Conservation (phyloP, 2,329 filamentous ascomycete species). For the Lasiodiplodia citricola region DNA sequence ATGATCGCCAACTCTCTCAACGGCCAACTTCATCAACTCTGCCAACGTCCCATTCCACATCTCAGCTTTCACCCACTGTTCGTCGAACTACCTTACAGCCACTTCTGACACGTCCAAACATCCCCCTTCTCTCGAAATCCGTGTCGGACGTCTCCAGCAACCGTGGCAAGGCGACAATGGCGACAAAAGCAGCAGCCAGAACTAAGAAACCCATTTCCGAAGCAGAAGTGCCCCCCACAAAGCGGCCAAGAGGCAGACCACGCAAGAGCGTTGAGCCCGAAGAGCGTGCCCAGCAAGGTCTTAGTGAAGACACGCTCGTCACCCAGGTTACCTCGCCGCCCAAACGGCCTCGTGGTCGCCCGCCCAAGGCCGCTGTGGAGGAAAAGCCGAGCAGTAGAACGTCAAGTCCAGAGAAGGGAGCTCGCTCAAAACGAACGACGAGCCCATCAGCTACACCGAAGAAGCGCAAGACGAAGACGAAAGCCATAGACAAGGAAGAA, state of each 20-base stretch:
- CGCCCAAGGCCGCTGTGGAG: background rate
- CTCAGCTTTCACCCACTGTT: background rate
- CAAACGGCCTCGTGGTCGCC: constrained; percentile 1
- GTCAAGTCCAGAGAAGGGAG: background rate
- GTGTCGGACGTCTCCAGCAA: background rate
- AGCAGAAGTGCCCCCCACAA: background rate
- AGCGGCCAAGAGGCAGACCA: background rate
- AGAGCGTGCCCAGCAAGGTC: background rate
- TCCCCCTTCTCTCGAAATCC: background rate
- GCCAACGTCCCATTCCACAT: background rate
- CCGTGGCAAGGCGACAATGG: background rate
- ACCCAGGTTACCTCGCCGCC: background rate
- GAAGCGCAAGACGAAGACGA: background rate
- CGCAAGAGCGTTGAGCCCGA: background rate
- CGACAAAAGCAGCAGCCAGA: background rate
- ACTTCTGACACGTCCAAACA: background rate
- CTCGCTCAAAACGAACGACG: background rate
- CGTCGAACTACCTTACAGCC: background rate
- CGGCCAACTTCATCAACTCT: too few species aligned
- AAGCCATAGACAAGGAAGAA: background rate
- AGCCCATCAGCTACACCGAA: background rate
- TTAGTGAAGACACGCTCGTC: background rate
- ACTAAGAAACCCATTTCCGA: background rate
- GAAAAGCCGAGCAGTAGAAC: background rate
- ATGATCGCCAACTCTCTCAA: background rate